phyloP scores from a whole-genome alignment of 2,329 filamentous ascomycete species.

The Rosellinia necatrix region DNA sequence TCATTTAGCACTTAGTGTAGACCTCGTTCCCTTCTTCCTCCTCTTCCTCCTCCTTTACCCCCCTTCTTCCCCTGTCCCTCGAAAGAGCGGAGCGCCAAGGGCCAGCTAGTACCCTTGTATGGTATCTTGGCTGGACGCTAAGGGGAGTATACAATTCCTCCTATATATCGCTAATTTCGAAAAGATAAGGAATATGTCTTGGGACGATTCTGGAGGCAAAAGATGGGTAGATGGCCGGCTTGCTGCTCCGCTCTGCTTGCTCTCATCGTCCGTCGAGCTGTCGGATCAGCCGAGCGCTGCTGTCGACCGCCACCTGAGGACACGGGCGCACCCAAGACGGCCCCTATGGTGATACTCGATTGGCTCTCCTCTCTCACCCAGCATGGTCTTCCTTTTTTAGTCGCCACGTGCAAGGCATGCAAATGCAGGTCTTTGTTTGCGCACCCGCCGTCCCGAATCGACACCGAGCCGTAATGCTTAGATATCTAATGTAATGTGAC shows the following conservation, averaged over 20 bases:
- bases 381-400: neutral
- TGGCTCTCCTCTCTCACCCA: too few species aligned
- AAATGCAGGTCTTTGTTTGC: neutral
- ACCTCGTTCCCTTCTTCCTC: neutral
- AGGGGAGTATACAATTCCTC: neutral
- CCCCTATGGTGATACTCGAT: too few species aligned
- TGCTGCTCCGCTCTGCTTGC: neutral
- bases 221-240: neutral
- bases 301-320: too few species aligned
- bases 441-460: neutral
- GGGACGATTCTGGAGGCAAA: neutral
- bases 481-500: neutral
- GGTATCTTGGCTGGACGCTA: conserved; percentile 11
- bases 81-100: neutral
- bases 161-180: conserved; percentile 4
- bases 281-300: conserved; percentile 15
- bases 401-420: conserved; percentile 21
- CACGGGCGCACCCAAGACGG: too few species aligned
- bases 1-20: too few species aligned
- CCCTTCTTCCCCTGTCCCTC: too few species aligned
- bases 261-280: neutral
- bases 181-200: conserved; percentile 1
- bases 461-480: neutral
- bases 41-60: too few species aligned
- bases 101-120: neutral